These are phyloP conservation scores for Lepidium campestre DNA, from an alignment of 441 rosid genomes.

Conservation along the genomic window DNA sequence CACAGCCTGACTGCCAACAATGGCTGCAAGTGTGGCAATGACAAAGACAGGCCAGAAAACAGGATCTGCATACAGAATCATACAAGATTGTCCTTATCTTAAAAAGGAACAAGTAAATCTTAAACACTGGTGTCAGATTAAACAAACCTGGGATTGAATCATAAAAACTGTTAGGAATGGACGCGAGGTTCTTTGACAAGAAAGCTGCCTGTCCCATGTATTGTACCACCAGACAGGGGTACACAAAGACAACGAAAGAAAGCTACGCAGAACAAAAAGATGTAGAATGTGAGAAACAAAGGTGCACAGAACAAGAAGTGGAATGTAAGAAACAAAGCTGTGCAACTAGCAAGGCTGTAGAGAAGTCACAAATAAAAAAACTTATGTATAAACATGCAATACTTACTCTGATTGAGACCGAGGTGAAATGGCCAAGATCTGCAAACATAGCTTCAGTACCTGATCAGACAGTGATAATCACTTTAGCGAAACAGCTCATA, in stretches of 20 bases:
- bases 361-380: slow-evolving; percentile 8
- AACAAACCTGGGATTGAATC: slow-evolving; percentile 75
- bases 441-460: slow-evolving; percentile 98
- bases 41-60: slow-evolving; percentile 88
- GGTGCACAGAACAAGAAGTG: slow-evolving; percentile 1
- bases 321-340: slow-evolving; percentile 19
- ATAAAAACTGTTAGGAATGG: slow-evolving; percentile 52
- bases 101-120: not conserved
- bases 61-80: slow-evolving; percentile 36
- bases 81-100: slow-evolving; percentile 19
- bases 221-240: slow-evolving; percentile 92
- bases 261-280: slow-evolving; percentile 47
- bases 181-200: slow-evolving; percentile 54
- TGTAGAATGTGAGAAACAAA: slow-evolving; percentile 20
- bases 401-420: slow-evolving; percentile 71
- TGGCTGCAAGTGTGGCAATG: slow-evolving; percentile 83
- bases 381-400: slow-evolving; percentile 16
- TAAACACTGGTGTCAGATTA: slow-evolving; percentile 3
- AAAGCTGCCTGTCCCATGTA: slow-evolving; percentile 99
- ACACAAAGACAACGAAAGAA: slow-evolving; percentile 62
- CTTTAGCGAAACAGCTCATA: slow-evolving; percentile 6
- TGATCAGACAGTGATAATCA: slow-evolving; percentile 38
- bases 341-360: not conserved
- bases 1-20: slow-evolving; percentile 83
- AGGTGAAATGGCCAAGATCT: slow-evolving; percentile 90